Evolutionary conservation across 2,329 filamentous ascomycete genomes (phyloP).

Genomic region (Ascochyta fabae): DNA sequence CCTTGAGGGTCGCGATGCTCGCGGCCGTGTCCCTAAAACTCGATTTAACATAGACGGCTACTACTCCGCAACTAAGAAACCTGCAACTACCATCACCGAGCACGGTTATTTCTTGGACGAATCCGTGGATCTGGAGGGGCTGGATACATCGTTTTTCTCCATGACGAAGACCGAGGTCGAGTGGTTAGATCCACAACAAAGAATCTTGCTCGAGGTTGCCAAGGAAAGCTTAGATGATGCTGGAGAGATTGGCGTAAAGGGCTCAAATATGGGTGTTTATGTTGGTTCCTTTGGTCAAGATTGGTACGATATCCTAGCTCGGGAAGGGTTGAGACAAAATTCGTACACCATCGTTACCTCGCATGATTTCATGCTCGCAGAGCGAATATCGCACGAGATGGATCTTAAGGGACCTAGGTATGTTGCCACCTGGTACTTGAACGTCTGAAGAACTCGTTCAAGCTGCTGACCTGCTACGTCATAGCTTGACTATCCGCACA

Average conservation of each 20-base stretch:
- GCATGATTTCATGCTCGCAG: constrained; percentile 24
- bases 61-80: background rate
- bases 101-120: constrained; percentile 24
- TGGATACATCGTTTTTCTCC: constrained; percentile 29
- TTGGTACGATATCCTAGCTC: constrained; percentile 7
- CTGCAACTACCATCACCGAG: background rate
- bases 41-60: background rate
- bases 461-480: too few relatives aligned
- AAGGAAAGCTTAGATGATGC: constrained; percentile 48
- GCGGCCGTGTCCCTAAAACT: background rate
- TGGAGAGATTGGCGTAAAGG: constrained; percentile 24
- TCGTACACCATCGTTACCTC: constrained; percentile 11
- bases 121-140: background rate
- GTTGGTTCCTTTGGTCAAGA: constrained; percentile 37
- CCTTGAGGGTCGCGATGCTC: background rate
- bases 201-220: constrained; percentile 31
- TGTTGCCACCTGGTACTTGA: too few relatives aligned
- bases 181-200: constrained; percentile 32
- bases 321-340: background rate
- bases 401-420: constrained; percentile 28
- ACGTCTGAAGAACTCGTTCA: too few relatives aligned
- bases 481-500: constrained; percentile 20
- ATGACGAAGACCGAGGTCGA: constrained; percentile 18
- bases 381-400: constrained; percentile 32
- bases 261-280: constrained; percentile 39